A percentile compares a stretch with the other conserved stretches of the same genome.
Conservation (phyloP, 1,284 basidiomycete genomes). For the Cryptococcus deneoformans region DNA sequence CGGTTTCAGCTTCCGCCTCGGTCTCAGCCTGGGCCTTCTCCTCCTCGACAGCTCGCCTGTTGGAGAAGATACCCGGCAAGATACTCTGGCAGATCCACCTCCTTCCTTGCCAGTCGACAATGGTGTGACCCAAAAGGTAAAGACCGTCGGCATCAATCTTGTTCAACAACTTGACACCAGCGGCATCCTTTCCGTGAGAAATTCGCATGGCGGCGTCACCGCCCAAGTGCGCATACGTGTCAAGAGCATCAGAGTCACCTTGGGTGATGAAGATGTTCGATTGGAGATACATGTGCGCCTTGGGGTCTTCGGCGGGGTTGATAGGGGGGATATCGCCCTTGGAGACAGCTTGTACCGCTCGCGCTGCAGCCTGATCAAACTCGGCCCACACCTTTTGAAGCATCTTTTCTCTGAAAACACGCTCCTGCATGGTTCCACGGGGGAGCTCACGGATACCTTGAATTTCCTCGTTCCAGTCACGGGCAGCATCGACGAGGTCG, state of each 20-base stretch:
- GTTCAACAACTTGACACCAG: conserved; percentile 55
- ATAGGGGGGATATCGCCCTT: conserved; percentile 54
- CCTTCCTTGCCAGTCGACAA: conserved; percentile 58
- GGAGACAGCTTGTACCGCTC: conserved; percentile 54
- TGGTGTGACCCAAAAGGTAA: conserved; percentile 67
- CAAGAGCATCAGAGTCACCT: conserved; percentile 55
- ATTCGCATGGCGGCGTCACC: conserved; percentile 58
- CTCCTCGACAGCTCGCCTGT: conserved; percentile 39
- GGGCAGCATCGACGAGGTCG: conserved; percentile 54
- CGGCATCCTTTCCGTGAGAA: conserved; percentile 58
- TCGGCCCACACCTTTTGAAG: conserved; percentile 56
- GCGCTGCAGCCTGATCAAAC: conserved; percentile 55
- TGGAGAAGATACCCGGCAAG: conserved; percentile 57
- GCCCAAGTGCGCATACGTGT: conserved; percentile 56
- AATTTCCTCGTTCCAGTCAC: conserved; percentile 62
- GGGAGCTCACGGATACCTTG: conserved; percentile 57
- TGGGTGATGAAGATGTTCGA: conserved; percentile 60
- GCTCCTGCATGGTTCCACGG: conserved; percentile 52
- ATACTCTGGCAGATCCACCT: conserved; percentile 60
- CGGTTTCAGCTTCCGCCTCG: conserved; percentile 25
- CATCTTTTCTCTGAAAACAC: conserved; percentile 56
- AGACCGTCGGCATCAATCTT: conserved; percentile 67
- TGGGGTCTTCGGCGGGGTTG: conserved; percentile 57
- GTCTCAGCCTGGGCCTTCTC: conserved; percentile 26
- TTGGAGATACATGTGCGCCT: conserved; percentile 57